Conservation (phyloP, 441 rosid species). For the Euphorbia schlechtendalii region DNA sequence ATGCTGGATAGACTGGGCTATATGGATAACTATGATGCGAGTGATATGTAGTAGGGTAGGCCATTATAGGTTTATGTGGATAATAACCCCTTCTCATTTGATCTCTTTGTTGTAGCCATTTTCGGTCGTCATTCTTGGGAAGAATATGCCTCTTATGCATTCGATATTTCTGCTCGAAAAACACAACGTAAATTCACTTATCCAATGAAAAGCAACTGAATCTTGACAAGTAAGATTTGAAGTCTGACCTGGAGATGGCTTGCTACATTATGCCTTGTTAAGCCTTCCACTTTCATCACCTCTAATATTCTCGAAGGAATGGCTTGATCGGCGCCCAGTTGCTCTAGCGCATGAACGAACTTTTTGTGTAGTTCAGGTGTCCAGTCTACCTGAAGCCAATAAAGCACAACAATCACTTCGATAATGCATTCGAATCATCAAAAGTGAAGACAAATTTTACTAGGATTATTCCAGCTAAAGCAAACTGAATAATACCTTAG, state of each 20-base stretch:
- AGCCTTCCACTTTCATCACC: conserved; percentile 82
- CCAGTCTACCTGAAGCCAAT: conserved; percentile 82
- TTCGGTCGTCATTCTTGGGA: conserved; percentile 65
- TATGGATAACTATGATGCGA: conserved; percentile 32
- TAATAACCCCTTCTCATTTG: no score
- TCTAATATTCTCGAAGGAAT: conserved; percentile 94
- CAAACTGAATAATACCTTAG: no score
- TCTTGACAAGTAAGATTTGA: background rate
- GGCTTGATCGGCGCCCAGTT: conserved; percentile 83
- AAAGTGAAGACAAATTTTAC: no score
- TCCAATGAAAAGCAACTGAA: background rate
- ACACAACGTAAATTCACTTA: background rate
- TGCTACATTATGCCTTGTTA: conserved; percentile 95
- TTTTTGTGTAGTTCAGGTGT: conserved; percentile 84
- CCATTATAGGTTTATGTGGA: conserved; percentile 55
- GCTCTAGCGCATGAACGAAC: conserved; percentile 86
- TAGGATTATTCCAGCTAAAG: no score
- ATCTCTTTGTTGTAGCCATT: conserved; percentile 60
- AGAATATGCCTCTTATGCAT: conserved; percentile 73
- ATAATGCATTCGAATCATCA: conserved; percentile 2
- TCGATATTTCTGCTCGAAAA: conserved; percentile 69
- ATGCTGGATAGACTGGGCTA: conserved; percentile 44
- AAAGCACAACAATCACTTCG: no score
- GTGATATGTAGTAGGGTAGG: conserved; percentile 62
- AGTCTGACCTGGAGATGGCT: conserved; percentile 98